phyloP scores from a whole-genome alignment of 345 rosid genomes.

The Ceriops tagal region DNA sequence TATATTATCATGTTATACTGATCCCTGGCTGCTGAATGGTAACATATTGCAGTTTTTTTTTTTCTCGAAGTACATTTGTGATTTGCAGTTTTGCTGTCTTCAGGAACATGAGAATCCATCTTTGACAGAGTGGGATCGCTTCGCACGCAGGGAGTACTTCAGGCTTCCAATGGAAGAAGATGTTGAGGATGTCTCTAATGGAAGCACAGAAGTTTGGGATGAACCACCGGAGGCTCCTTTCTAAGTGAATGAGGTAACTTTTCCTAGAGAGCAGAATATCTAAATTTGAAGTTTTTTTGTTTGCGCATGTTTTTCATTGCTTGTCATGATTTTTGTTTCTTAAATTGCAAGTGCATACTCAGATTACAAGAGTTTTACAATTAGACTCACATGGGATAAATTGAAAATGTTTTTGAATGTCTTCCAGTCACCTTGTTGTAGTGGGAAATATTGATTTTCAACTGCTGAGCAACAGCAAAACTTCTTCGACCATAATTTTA shows the following conservation, averaged over 20 bases:
- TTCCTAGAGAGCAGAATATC: neutral
- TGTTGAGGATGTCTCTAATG: constrained; percentile 31
- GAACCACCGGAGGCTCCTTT: constrained; percentile 34
- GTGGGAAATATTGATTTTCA: neutral
- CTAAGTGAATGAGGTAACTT: constrained; percentile 16
- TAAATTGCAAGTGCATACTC: neutral
- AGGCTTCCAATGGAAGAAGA: constrained; percentile 38
- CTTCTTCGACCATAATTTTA: too few species aligned
- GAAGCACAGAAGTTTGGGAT: constrained; percentile 33
- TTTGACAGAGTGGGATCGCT: constrained; percentile 95
- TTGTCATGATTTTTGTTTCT: neutral
- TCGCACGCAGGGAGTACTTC: constrained; percentile 66
- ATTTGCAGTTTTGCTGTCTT: constrained; percentile 8
- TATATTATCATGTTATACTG: neutral
- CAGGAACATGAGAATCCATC: constrained; percentile 94
- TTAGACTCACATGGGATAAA: neutral
- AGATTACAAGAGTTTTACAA: neutral
- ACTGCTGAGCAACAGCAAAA: neutral
- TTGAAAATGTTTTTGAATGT: neutral
- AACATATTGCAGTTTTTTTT: neutral
- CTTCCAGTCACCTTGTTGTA: neutral
- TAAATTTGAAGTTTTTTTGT: neutral
- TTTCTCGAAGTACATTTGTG: neutral
- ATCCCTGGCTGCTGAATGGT: neutral
- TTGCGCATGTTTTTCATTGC: neutral